Conservation (phyloP, 2,329 filamentous ascomycete genomes). For the Claviceps capensis region DNA sequence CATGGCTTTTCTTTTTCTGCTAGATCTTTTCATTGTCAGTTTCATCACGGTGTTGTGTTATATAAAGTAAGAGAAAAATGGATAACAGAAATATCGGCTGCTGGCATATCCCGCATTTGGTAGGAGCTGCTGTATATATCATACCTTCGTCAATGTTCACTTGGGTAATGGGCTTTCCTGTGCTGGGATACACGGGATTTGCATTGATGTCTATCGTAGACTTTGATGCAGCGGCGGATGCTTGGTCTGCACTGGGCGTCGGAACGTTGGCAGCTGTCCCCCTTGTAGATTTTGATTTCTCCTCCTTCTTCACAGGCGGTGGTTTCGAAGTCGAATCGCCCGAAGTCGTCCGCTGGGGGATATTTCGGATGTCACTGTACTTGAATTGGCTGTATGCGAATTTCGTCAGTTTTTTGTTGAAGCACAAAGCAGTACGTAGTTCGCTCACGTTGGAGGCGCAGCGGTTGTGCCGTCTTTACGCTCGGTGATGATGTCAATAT, state of each 20-base stretch:
- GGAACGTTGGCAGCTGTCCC: slow-evolving; percentile 16
- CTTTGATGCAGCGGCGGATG: slow-evolving; percentile 54
- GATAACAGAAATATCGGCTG: not conserved
- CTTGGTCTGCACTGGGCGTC: slow-evolving; percentile 34
- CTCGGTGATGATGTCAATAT: slow-evolving; percentile 56
- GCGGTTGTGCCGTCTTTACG: slow-evolving; percentile 50
- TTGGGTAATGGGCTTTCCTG: slow-evolving; percentile 69
- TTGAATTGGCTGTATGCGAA: slow-evolving; percentile 36
- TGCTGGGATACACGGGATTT: slow-evolving; percentile 63
- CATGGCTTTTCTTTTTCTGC: slow-evolving; percentile 82
- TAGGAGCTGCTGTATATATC: slow-evolving; percentile 1
- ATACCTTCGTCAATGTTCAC: slow-evolving; percentile 58
- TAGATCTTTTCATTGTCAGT: slow-evolving; percentile 33
- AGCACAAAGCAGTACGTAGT: too few relatives aligned
- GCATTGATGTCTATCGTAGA: slow-evolving; percentile 77
- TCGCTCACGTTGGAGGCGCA: slow-evolving; percentile 40
- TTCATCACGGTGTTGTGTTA: not conserved
- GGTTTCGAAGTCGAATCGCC: slow-evolving; percentile 36
- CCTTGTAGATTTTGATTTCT: slow-evolving; percentile 17
- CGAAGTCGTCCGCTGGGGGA: slow-evolving; percentile 44
- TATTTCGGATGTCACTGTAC: slow-evolving; percentile 53
- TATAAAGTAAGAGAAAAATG: not conserved
- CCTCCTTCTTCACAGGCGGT: slow-evolving; percentile 32
- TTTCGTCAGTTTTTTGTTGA: not conserved
- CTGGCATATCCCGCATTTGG: not conserved